Base-by-base conservation (phyloP, 139 green algal genomes). In the Ettlia oleoabundans region DNA sequence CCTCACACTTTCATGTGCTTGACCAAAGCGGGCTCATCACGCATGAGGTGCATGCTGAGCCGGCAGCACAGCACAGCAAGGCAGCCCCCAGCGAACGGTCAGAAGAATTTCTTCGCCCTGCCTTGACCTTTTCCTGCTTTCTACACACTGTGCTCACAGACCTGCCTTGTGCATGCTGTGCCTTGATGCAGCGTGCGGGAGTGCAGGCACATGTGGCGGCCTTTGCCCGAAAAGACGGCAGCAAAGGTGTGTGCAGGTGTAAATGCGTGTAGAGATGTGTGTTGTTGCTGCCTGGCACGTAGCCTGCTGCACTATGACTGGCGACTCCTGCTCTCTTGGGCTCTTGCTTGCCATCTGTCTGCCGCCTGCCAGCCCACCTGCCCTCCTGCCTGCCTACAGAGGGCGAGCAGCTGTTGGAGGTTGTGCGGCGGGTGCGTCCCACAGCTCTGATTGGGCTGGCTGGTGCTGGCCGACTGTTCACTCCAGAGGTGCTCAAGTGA, bases 401-500 rank as follows among this genome's bases (percentile, higher is more conserved):
- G 53, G 88, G 86, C 0, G 80, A 91, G 53, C 55, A 18, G 6
- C 90, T 98, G n/a, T 40, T 94, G 30, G 85, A 94, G 0, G 89
- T 95, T 22, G 75, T 95, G 33, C 85, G 84, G 18, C 65, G 75
- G 24, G 82, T 93, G 18, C 92, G 92, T 72, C 94, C 95, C 15
- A 98, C 94, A 3, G 89, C 92, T 10, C 88, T 98, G 64, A 88
- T 98, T 18, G 96, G 96, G 4, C 84, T 96, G 38, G 86, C 92
- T 22, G 91, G 91, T 18, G 91, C 80, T 22, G 84, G 88, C 2
- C 85, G 84, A n/a, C 79, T 95, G 38, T 96, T 95, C 85, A 95
- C 88, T 0, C 35, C 81, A 3, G 86, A 94, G 1, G 78, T 91
- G 52, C 80, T 96, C 3, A 79, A 73, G 85, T 63, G 55, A 76